Evolutionary conservation across 768 basidiomycete genomes (phyloP), one percentile per base, ranked within the genome.

Genomic region (Phaffia tasmanica): DNA sequence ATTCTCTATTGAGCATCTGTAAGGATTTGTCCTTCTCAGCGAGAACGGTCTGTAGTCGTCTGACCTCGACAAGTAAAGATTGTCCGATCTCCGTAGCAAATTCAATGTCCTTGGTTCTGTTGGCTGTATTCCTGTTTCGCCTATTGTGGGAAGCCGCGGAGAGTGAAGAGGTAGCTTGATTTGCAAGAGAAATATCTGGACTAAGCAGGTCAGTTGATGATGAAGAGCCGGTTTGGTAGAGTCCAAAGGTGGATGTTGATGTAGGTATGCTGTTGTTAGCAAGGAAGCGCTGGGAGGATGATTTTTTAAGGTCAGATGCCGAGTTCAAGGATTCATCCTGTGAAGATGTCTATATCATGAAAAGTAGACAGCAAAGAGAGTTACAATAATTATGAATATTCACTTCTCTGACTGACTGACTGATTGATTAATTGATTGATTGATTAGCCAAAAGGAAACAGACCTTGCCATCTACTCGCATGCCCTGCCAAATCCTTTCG

Each of bases 61-160:
- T 81, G 56, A 97, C 90, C 78, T 98, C 94, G 9, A 87, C 87
- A 35, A 97, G 80, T 59, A 97, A 80, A 16, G 87, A 87, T 70
- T 89, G 92, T 8, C 94, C 93, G 65, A 98, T 98, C 79, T 98
- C 94, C 72, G 95, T 93, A 50, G 94, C 94, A 72, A 98, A 97
- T 79, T 95, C 94, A 88, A 78, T 74, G 73, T 71, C 75, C 29
- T 74, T 70, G 7, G 72, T 73, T 64, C 73, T 68, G 57, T 73
- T 73, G 55, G 75, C 72, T 19, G 70, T 71, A 63, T 77, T 75
- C 19, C 75, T 47, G 21, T 51, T 27, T 23, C 67, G 56, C 25
- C 67, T 61, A n/a, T 48, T 49, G 27, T 54, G 53, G 1, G 67
- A 63, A 2, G 64, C 21, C 16, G 64, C 30, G 14, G 62, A 63